Base-by-base conservation (phyloP, 2,329 filamentous ascomycete genomes). In the Pseudogymnoascus pannorum region DNA sequence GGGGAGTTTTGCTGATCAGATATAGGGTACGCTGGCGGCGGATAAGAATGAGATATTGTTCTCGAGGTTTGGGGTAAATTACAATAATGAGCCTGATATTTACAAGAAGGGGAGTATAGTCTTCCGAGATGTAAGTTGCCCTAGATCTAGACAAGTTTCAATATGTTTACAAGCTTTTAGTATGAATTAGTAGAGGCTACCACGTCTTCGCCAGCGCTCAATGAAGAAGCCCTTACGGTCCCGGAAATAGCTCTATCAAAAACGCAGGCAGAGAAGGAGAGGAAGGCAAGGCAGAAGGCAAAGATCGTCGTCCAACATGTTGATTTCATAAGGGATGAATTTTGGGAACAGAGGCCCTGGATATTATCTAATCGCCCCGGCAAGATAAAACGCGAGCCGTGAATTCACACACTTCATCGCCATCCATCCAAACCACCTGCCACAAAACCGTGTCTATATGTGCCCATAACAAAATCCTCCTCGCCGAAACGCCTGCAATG, bases 31-130 rank as follows among this genome's bases (percentile, higher is more conserved):
- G 0, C 75, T 95, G 1, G 84, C 92, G 2, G 80, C 85, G 2
- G 92, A 97, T 70, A 99, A 99, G 77, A 94, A 99, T 71, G 94
- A 99, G 77, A 95, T 99, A 18, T 77, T 99, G 12, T 99, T 94
- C 74, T 89, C 87, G 1, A 82, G 82, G 24, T 97, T 96, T 73
- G 84, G 87, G 2, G 92, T 97, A 72, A 99, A 99, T 75, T 99
- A 99, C 76, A 99, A 99, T 75, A 94, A 96, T 67, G 94, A 99
- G 74, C 85, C 86, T 0, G 91, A 95, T 65, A 92, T 97, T 14
- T 96, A 85, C 74, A 94, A 88, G 73, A 99, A 97, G 73, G 94
- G 94, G 4, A 97, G 91, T 66, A 88, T 97, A 1, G 75, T 97
- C 4, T 94, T 92, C 72, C 83, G 92, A 68, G 89, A 94, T 72